These are phyloP conservation scores for Calonectria crousiana DNA, from an alignment of 2,329 filamentous ascomycete species.

Conservation along the genomic window DNA sequence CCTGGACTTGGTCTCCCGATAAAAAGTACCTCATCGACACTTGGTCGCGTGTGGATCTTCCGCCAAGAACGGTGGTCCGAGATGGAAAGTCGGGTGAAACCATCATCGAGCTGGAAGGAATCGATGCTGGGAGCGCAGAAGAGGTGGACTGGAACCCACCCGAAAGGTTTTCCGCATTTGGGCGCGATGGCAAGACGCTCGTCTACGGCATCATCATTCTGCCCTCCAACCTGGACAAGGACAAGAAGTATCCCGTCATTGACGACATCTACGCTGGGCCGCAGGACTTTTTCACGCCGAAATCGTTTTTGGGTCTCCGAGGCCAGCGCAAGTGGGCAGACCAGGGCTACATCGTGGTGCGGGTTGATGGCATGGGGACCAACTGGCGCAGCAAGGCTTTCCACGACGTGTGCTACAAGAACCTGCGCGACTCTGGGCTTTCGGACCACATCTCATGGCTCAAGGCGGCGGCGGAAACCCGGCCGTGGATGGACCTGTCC, in stretches of 20 bases:
- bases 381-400: conserved; percentile 47
- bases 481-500: conserved; percentile 45
- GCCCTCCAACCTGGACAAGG: conserved; percentile 39
- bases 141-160: conserved; percentile 32
- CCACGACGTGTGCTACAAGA: conserved; percentile 47
- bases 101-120: conserved; percentile 32
- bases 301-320: conserved; percentile 35
- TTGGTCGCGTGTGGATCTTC: conserved; percentile 43
- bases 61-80: conserved; percentile 35
- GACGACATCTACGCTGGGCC: conserved; percentile 48
- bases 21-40: conserved; percentile 39
- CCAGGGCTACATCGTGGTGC: conserved; percentile 47
- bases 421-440: conserved; percentile 44
- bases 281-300: conserved; percentile 41
- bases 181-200: conserved; percentile 42
- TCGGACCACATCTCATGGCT: conserved; percentile 48
- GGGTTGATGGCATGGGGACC: conserved; percentile 49
- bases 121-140: conserved; percentile 8
- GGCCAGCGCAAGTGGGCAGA: conserved; percentile 40
- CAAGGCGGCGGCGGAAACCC: conserved; percentile 40
- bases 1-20: conserved; percentile 39
- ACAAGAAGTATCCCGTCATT: conserved; percentile 43
- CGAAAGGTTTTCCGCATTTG: conserved; percentile 41
- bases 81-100: conserved; percentile 31
- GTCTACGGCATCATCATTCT: conserved; percentile 46